These are phyloP conservation scores for Biscutella auriculata DNA, from an alignment of 441 rosid species.

Conservation along the genomic window DNA sequence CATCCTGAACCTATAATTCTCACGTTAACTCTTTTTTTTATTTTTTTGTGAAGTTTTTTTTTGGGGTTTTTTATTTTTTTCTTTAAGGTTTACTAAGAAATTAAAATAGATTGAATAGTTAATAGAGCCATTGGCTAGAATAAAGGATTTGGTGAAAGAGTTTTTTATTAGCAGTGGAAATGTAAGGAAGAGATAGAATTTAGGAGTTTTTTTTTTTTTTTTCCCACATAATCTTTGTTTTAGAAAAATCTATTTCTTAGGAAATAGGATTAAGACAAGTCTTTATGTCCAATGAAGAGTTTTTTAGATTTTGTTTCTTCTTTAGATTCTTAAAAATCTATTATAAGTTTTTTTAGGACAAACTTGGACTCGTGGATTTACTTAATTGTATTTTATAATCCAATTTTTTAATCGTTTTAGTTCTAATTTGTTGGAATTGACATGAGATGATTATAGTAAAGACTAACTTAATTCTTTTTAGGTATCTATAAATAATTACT, in stretches of 20 bases:
- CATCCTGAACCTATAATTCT: constrained; percentile 41
- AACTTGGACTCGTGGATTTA: too few relatives aligned
- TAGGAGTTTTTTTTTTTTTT: not conserved
- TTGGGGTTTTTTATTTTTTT: not conserved
- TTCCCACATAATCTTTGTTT: constrained; percentile 19
- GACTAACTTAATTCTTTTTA: too few relatives aligned
- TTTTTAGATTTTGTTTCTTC: constrained; percentile 20
- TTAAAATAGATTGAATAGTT: constrained; percentile 11
- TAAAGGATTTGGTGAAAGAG: constrained; percentile 15
- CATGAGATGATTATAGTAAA: too few relatives aligned
- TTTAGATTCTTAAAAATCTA: constrained; percentile 5
- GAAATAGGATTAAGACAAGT: constrained; percentile 18
- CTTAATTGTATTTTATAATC: too few relatives aligned
- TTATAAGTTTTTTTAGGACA: not conserved
- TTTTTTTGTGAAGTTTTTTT: not conserved
- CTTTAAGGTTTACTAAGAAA: constrained; percentile 4
- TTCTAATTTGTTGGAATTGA: too few relatives aligned
- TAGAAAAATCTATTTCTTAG: not conserved
- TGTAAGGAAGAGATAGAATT: constrained; percentile 25
- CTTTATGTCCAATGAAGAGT: not conserved
- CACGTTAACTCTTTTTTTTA: constrained; percentile 19
- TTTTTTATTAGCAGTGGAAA: constrained; percentile 21
- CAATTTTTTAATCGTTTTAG: too few relatives aligned
- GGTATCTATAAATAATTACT: too few relatives aligned
- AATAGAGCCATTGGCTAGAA: constrained; percentile 28